These are phyloP conservation scores for Picea glauca DNA, from an alignment of 75 land plant species.

Conservation along the genomic window DNA sequence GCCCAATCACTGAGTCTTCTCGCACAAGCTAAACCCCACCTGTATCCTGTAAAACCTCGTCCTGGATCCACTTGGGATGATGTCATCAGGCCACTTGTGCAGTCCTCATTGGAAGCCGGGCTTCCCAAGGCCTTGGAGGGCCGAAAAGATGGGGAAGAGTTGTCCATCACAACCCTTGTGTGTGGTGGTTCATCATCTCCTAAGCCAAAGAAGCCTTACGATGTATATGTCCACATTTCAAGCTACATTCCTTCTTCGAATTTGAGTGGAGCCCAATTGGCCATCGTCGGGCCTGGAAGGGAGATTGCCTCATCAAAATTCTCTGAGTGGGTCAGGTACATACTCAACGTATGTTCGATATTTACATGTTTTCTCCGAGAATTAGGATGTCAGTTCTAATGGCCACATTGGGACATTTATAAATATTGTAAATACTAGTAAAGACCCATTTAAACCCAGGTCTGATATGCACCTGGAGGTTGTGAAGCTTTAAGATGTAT, in stretches of 20 bases:
- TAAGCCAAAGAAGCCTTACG: slow-evolving; percentile 11
- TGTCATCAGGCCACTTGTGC: slow-evolving; percentile 13
- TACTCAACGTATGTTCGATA: too few relatives aligned
- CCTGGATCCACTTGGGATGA: neutral
- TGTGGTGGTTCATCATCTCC: slow-evolving; percentile 15
- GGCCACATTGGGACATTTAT: too few relatives aligned
- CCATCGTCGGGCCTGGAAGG: slow-evolving; percentile 76
- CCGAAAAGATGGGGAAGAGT: slow-evolving; percentile 34
- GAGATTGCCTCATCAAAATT: slow-evolving; percentile 63
- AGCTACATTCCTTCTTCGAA: slow-evolving; percentile 38
- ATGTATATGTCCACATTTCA: slow-evolving; percentile 61
- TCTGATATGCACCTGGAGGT: neutral
- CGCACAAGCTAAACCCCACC: slow-evolving; percentile 19
- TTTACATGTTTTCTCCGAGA: neutral
- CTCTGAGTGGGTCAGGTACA: slow-evolving; percentile 82
- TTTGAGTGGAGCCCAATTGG: slow-evolving; percentile 36
- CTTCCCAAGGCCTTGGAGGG: slow-evolving; percentile 23
- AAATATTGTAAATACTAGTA: too few relatives aligned
- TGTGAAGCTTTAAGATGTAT: neutral
- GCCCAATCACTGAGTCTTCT: slow-evolving; percentile 51
- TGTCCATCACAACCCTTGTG: slow-evolving; percentile 57
- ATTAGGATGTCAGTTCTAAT: too few relatives aligned
- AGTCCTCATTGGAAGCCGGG: slow-evolving; percentile 23
- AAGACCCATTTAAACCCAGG: too few relatives aligned
- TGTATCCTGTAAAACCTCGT: slow-evolving; percentile 10